A percentile compares a stretch with the other conserved stretches of the same genome.
Conservation (phyloP, 2,329 filamentous ascomycete genomes). For the Lecanosticta acicola region DNA sequence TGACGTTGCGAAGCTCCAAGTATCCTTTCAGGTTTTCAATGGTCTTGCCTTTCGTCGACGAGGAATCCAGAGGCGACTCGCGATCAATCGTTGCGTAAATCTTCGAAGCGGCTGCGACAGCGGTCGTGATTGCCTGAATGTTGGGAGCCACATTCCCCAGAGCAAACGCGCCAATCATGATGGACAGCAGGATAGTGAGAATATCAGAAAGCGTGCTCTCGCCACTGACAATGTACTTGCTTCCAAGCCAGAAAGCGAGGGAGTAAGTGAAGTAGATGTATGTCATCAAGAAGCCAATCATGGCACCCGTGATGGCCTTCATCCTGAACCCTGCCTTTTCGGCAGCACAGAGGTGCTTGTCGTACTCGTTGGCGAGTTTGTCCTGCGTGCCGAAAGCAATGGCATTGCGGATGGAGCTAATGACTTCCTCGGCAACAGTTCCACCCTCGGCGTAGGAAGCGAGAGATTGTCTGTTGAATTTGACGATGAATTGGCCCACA, state of each 20-base stretch:
- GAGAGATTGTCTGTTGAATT: constrained; percentile 71
- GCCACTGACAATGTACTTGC: constrained; percentile 62
- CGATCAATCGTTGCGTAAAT: constrained; percentile 94
- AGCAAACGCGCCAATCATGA: constrained; percentile 90
- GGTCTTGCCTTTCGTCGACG: constrained; percentile 62
- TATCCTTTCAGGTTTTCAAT: constrained; percentile 68
- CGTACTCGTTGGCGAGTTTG: constrained; percentile 82
- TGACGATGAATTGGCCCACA: constrained; percentile 69
- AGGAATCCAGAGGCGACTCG: constrained; percentile 73
- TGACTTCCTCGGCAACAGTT: constrained; percentile 85
- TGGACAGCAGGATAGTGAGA: constrained; percentile 79
- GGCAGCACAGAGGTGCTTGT: constrained; percentile 65
- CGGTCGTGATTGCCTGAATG: constrained; percentile 76
- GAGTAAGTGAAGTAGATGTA: constrained; percentile 83
- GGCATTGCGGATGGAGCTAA: constrained; percentile 88
- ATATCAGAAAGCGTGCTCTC: constrained; percentile 64
- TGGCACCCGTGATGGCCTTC: constrained; percentile 65
- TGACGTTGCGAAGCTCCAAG: constrained; percentile 75
- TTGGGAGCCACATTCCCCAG: constrained; percentile 84
- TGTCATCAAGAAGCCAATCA: constrained; percentile 79
- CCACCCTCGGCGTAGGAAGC: constrained; percentile 78
- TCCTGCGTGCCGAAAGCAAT: constrained; percentile 91
- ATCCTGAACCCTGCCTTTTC: constrained; percentile 70
- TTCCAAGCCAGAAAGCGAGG: constrained; percentile 83
- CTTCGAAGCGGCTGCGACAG: constrained; percentile 77